A percentile compares a stretch with the other conserved stretches of the same genome.
Evolutionary conservation across 2,329 filamentous ascomycete genomes (phyloP).

Genomic region (Didymella keratinophila): DNA sequence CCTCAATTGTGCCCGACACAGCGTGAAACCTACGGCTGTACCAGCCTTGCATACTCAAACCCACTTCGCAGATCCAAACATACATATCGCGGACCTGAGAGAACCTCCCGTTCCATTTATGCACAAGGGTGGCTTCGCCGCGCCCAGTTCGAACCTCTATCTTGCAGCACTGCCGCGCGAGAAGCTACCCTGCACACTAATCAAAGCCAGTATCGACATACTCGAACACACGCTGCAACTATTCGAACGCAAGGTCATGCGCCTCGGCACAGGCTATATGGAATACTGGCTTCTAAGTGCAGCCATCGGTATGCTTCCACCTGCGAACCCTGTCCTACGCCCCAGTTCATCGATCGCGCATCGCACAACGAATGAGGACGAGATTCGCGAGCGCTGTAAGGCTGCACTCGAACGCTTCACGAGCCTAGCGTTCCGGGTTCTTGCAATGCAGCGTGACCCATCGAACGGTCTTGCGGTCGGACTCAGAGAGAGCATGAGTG

Average conservation of each 20-base stretch:
- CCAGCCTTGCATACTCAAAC: conserved; percentile 5
- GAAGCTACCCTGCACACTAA: conserved; percentile 41
- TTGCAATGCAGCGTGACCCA: conserved; percentile 44
- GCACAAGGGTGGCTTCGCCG: conserved; percentile 15
- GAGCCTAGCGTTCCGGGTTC: conserved; percentile 37
- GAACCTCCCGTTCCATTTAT: not conserved
- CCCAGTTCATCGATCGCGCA: conserved; percentile 23
- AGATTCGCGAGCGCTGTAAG: conserved; percentile 34
- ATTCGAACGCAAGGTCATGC: conserved; percentile 47
- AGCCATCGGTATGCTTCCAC: conserved; percentile 42
- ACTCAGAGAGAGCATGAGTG: conserved; percentile 30
- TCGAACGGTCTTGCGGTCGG: conserved; percentile 31
- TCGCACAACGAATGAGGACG: conserved; percentile 26
- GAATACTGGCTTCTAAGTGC: conserved; percentile 47
- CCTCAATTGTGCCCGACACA: conserved; percentile 31
- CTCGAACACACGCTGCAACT: conserved; percentile 40
- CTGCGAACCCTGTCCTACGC: conserved; percentile 19
- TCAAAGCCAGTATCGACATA: conserved; percentile 37
- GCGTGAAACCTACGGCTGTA: conserved; percentile 15
- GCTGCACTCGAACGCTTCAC: conserved; percentile 41
- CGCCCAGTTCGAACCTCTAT: conserved; percentile 14
- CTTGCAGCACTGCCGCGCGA: conserved; percentile 34
- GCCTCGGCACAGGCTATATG: conserved; percentile 48
- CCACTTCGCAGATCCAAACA: conserved; percentile 10
- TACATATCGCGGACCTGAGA: conserved; percentile 1